phyloP scores from a whole-genome alignment of 768 basidiomycete genomes.

The Termitomyces sp. region DNA sequence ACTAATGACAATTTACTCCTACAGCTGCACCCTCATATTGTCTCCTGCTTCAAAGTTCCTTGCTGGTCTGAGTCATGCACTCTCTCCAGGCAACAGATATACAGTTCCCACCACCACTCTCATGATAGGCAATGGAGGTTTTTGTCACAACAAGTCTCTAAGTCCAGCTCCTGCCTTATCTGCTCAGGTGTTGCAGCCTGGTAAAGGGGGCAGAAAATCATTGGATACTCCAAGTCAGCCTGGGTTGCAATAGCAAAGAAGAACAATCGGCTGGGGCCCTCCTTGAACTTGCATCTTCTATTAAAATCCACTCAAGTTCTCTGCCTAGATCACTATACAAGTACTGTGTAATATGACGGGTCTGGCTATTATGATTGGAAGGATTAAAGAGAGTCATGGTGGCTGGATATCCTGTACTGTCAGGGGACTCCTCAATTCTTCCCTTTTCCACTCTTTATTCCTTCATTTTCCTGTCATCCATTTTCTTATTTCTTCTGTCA shows the following conservation, averaged over 20 bases:
- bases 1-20: too few species aligned
- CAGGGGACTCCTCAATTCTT: too few species aligned
- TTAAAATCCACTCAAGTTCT: background rate
- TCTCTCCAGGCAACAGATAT: background rate
- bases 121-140: too few species aligned
- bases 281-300: constrained; percentile 4
- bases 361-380: background rate
- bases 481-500: too few species aligned
- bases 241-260: background rate
- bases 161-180: background rate
- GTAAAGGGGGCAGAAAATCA: background rate
- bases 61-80: background rate
- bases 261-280: background rate
- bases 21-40: constrained; percentile 18
- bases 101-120: background rate
- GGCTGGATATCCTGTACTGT: background rate
- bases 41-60: constrained; percentile 10
- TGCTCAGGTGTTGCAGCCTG: background rate
- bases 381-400: background rate
- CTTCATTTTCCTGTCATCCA: too few species aligned
- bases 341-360: background rate
- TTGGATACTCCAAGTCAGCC: background rate
- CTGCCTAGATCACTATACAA: background rate
- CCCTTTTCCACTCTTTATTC: too few species aligned
- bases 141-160: background rate